Base-by-base conservation (phyloP, 371 early-diverging fungal species). In the Smittium culicis region DNA sequence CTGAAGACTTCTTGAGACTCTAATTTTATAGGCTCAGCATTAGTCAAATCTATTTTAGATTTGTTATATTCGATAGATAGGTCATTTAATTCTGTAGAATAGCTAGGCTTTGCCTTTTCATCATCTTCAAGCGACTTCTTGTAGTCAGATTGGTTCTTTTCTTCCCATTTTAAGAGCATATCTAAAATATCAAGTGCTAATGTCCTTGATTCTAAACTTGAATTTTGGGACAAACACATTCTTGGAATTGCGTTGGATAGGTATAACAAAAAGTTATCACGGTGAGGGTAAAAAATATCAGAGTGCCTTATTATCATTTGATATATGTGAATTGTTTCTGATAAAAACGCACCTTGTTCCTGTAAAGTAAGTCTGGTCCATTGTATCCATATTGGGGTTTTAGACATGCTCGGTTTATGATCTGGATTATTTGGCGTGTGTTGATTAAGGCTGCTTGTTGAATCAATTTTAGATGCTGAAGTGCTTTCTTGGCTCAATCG, bases 131-230 rank as follows among this genome's bases (percentile, higher is more conserved):
- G n/a, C n/a, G n/a, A n/a, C n/a, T n/a, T n/a, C n/a, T n/a, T 14
- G 27, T 20, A 57, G 57, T 57, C 14, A 57, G 25, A 5, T 27
- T 57, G 5, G 57, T 57, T 57, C 29, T 74, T 80, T 31, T 78
- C 78, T 64, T 96, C 93, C 98, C 98, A 98, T 61, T 83, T 83
- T 30, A 92, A 72, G 35, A 97, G 84, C 64, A 96, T 77, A 30
- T 92, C 92, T 14, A 88, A 83, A n/a, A 97, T 79, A 66, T 96
- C 96, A 20, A 95, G 82, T 0, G 96, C 88, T 61, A 98, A 73
- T 0, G 85, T 69, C 65, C 90, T 82, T 29, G 94, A 89, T 70
- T 98, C 98, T 0, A 86, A 79, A 1, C 91, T 91, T 0, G 92
- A 85, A 66, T 82, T 92, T 66, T 88, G 86, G 0, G 91, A 79